These are phyloP conservation scores for Geranomyces variabilis DNA, from an alignment of 192 early-diverging fungal species.

Conservation along the genomic window DNA sequence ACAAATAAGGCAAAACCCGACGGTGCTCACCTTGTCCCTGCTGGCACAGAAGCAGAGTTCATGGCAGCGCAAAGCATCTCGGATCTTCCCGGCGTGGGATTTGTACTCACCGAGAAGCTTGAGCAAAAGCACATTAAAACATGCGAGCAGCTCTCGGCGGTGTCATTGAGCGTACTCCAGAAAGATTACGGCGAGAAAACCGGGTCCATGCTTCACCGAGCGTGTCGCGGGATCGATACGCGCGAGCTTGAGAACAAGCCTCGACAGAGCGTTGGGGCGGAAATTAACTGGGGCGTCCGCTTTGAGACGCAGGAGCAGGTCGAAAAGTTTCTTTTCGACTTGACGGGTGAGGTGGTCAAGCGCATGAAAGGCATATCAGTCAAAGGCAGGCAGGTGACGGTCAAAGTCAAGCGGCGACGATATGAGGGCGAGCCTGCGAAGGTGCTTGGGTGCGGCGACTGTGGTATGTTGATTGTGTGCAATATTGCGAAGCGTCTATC, in stretches of 20 bases:
- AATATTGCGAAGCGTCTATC: neutral
- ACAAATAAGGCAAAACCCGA: conserved; percentile 76
- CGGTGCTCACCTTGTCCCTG: conserved; percentile 39
- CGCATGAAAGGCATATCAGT: conserved; percentile 60
- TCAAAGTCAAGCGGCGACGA: conserved; percentile 62
- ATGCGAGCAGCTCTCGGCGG: conserved; percentile 40
- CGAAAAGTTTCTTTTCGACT: conserved; percentile 67
- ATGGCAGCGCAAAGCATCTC: conserved; percentile 38
- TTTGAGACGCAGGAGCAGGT: conserved; percentile 74
- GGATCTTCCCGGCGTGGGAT: conserved; percentile 67
- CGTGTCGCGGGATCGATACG: conserved; percentile 74
- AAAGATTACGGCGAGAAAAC: conserved; percentile 72
- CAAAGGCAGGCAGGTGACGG: conserved; percentile 63
- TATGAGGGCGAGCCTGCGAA: conserved; percentile 56
- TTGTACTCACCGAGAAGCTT: conserved; percentile 50
- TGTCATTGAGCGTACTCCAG: conserved; percentile 55
- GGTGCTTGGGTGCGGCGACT: conserved; percentile 50
- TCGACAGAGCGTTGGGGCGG: conserved; percentile 79
- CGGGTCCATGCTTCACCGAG: conserved; percentile 61
- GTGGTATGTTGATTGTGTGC: conserved; percentile 17
- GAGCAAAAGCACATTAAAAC: conserved; percentile 35
- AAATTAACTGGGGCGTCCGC: conserved; percentile 87
- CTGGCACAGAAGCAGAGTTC: neutral
- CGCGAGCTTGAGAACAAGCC: conserved; percentile 65
- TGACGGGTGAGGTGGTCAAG: conserved; percentile 67